phyloP scores from a whole-genome alignment of 805 yeast genomes.

The Candida palmyrensis region DNA sequence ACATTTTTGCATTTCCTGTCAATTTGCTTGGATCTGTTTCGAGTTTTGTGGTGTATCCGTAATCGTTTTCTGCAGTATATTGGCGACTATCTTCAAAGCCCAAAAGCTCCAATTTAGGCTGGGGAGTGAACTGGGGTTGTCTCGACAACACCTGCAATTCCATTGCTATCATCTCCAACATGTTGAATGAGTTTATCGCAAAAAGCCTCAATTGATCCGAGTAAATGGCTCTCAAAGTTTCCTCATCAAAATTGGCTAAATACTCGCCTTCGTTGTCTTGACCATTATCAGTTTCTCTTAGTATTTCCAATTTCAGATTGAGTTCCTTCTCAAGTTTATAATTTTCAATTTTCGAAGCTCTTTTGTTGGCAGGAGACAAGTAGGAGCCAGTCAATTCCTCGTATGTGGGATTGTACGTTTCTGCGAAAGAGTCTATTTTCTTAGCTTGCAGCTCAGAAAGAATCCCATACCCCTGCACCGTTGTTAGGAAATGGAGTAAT shows the following conservation, averaged over 20 bases:
- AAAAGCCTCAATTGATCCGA: constrained; percentile 50
- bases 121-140: constrained; percentile 33
- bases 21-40: constrained; percentile 46
- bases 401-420: constrained; percentile 36
- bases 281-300: constrained; percentile 25
- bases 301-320: constrained; percentile 33
- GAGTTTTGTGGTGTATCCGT: constrained; percentile 59
- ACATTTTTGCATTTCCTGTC: constrained; percentile 13
- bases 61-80: constrained; percentile 16
- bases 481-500: constrained; percentile 42
- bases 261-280: constrained; percentile 14
- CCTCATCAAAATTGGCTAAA: constrained; percentile 53
- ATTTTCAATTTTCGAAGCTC: constrained; percentile 71
- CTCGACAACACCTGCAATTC: constrained; percentile 61
- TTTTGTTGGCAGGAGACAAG: constrained; percentile 37
- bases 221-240: constrained; percentile 49
- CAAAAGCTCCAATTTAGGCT: too few relatives aligned
- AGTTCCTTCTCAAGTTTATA: constrained; percentile 58
- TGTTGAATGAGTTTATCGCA: constrained; percentile 48
- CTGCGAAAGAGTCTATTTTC: constrained; percentile 37
- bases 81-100: constrained; percentile 1
- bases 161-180: constrained; percentile 54
- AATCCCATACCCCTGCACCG: constrained; percentile 38
- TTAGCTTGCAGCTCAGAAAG: constrained; percentile 31
- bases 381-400: constrained; percentile 22